Conservation (phyloP, 345 rosid genomes). For the Anastatica hierochuntica region DNA sequence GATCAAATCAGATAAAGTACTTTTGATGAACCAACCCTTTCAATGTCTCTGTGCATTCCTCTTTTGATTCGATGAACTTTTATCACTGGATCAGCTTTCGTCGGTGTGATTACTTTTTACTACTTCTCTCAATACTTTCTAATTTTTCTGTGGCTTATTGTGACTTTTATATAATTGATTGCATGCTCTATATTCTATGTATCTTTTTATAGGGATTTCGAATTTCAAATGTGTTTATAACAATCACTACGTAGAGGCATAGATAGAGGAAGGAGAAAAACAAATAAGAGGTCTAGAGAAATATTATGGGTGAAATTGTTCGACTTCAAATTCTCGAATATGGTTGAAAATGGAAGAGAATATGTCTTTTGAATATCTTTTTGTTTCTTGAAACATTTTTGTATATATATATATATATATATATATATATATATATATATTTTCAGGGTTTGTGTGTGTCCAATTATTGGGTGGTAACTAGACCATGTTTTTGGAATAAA, state of each 20-base stretch:
- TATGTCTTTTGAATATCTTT: neutral
- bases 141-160: too few relatives aligned
- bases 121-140: too few relatives aligned
- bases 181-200: neutral
- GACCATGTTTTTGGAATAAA: slow-evolving; percentile 14
- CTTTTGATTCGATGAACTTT: too few relatives aligned
- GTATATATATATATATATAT: too few relatives aligned
- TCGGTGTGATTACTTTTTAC: too few relatives aligned
- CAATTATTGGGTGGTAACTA: slow-evolving; percentile 5
- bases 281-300: slow-evolving; percentile 3
- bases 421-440: neutral
- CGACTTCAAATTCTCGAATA: slow-evolving; percentile 13
- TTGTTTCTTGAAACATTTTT: neutral
- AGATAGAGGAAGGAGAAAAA: too few relatives aligned
- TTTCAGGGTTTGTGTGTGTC: slow-evolving; percentile 9
- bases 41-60: too few relatives aligned
- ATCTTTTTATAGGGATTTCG: neutral
- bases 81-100: too few relatives aligned
- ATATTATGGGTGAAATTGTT: slow-evolving; percentile 20
- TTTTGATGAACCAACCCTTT: too few relatives aligned
- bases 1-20: too few relatives aligned
- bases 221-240: neutral
- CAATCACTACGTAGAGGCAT: neutral
- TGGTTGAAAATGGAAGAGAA: slow-evolving; percentile 9
- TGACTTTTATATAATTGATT: neutral